phyloP scores from a whole-genome alignment of 441 rosid species.

The Corymbia citriodora region DNA sequence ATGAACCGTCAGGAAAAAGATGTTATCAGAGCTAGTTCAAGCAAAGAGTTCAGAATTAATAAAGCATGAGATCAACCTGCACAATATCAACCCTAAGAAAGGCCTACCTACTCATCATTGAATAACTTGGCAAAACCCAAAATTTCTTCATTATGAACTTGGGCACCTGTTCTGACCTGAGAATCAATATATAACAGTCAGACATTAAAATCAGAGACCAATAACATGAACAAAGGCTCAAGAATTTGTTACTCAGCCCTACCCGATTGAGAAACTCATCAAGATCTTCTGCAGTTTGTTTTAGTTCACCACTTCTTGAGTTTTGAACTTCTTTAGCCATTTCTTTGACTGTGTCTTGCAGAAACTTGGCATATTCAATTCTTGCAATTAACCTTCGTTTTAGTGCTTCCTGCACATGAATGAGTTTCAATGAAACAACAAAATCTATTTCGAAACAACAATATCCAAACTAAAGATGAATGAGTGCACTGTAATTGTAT shows the following conservation, averaged over 20 bases:
- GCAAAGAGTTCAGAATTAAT: not conserved
- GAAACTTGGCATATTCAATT: slow-evolving; percentile 92
- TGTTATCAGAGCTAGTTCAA: slow-evolving; percentile 4
- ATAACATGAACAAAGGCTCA: not conserved
- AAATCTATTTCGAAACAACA: not conserved
- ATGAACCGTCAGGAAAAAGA: not conserved
- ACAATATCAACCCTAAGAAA: not conserved
- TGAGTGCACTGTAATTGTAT: not conserved
- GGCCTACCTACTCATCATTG: slow-evolving; percentile 72
- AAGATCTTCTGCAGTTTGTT: slow-evolving; percentile 56
- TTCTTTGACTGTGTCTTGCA: slow-evolving; percentile 75
- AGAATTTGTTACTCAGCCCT: slow-evolving; percentile 2
- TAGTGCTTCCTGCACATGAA: slow-evolving; percentile 45
- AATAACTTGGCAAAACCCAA: slow-evolving; percentile 80
- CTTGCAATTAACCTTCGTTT: slow-evolving; percentile 58
- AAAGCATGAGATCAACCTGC: not conserved
- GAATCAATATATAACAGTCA: not conserved
- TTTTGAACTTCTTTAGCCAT: slow-evolving; percentile 68
- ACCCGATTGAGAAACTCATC: slow-evolving; percentile 52
- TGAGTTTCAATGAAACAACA: not conserved
- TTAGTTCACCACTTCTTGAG: slow-evolving; percentile 46
- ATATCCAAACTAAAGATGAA: not conserved
- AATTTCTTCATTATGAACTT: slow-evolving; percentile 68
- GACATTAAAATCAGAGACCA: not conserved
- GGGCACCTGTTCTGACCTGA: slow-evolving; percentile 70